These are phyloP conservation scores for Cystobasidium tubakii DNA, from an alignment of 768 basidiomycete genomes.

Conservation along the genomic window DNA sequence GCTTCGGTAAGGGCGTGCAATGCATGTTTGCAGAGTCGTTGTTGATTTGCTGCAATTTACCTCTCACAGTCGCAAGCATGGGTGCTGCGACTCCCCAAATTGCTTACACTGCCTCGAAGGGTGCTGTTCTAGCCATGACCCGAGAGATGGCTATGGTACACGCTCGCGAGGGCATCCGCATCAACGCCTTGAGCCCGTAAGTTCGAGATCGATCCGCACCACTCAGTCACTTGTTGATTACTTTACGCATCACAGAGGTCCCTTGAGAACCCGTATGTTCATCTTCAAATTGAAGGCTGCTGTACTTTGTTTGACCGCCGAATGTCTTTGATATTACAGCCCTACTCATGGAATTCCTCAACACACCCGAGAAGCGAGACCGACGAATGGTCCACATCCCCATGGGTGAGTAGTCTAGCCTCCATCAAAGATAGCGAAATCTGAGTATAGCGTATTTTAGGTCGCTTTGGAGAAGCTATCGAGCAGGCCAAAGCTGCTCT, in stretches of 20 bases:
- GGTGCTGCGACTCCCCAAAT: conserved; percentile 97
- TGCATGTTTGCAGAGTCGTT: not conserved
- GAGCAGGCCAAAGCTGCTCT: conserved; percentile 49
- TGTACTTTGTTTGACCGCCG: too few species aligned
- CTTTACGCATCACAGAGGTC: conserved; percentile 60
- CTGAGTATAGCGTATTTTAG: not conserved
- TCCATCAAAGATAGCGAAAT: not conserved
- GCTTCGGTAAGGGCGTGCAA: conserved; percentile 55
- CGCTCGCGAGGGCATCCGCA: conserved; percentile 88
- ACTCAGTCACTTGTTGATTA: not conserved
- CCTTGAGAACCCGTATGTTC: conserved; percentile 75
- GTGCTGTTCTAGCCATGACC: conserved; percentile 97
- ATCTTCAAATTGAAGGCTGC: too few species aligned
- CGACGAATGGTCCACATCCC: conserved; percentile 68
- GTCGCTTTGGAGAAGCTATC: conserved; percentile 31
- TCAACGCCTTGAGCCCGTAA: conserved; percentile 89
- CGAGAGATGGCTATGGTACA: conserved; percentile 97
- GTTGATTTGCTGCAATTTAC: too few species aligned
- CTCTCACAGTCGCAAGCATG: conserved; percentile 67
- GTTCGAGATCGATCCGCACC: not conserved
- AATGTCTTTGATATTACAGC: too few species aligned
- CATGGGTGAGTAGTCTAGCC: conserved; percentile 20
- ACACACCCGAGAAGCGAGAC: conserved; percentile 90
- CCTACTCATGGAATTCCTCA: conserved; percentile 94
- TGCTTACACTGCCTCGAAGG: conserved; percentile 98